Evolutionary conservation across 2,329 filamentous ascomycete species (phyloP).

Genomic region (Stagonosporopsis vannaccii): DNA sequence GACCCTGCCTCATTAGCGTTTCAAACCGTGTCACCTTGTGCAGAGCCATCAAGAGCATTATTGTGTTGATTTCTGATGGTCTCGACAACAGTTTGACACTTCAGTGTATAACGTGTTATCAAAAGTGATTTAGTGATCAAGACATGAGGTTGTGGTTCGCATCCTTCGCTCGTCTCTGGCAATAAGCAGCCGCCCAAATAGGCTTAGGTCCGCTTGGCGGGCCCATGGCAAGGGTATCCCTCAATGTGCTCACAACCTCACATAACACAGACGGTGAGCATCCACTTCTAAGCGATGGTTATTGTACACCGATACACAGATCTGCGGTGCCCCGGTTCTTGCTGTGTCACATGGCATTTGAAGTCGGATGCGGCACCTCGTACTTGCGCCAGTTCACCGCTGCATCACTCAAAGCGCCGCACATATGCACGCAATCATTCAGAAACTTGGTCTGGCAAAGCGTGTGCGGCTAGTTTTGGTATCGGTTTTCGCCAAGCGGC

Average conservation of each 20-base stretch:
- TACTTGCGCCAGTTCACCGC: conserved; percentile 18
- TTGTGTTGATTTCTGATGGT: not conserved
- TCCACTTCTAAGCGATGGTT: conserved; percentile 17
- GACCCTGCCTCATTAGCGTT: conserved; percentile 39
- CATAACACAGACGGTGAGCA: conserved; percentile 19
- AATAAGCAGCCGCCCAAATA: not conserved
- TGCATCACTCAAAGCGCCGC: conserved; percentile 14
- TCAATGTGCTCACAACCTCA: conserved; percentile 8
- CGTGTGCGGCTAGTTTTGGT: conserved; percentile 3
- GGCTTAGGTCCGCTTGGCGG: conserved; percentile 1
- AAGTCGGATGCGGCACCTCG: conserved; percentile 1
- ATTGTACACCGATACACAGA: conserved; percentile 14
- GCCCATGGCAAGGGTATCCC: conserved; percentile 1
- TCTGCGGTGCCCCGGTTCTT: conserved; percentile 12
- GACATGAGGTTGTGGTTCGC: conserved; percentile 7
- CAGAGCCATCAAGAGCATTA: conserved; percentile 1
- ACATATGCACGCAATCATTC: conserved; percentile 13
- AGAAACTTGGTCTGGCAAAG: not conserved
- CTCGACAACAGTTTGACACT: not conserved
- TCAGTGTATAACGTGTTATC: not conserved
- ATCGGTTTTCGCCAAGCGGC: conserved; percentile 7
- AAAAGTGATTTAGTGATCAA: not conserved
- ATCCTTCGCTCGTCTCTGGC: conserved; percentile 1
- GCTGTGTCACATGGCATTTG: conserved; percentile 15
- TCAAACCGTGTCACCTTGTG: conserved; percentile 27